phyloP scores from a whole-genome alignment of 2,329 filamentous ascomycete species.

The Corynespora cassiicola region DNA sequence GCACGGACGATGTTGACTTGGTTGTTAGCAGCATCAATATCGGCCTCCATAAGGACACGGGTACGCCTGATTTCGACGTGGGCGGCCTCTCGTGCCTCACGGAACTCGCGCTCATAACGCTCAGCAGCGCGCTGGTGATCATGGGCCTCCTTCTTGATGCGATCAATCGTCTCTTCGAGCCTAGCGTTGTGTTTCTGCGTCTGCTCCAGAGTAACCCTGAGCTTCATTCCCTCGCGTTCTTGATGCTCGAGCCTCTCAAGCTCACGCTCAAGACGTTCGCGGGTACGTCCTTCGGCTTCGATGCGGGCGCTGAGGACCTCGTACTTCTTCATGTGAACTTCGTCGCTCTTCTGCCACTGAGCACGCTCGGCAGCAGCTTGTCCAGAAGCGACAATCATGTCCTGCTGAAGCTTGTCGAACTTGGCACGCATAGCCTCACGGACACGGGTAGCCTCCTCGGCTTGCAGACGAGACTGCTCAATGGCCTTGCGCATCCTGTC shows the following conservation, averaged over 20 bases:
- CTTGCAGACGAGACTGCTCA: constrained; percentile 75
- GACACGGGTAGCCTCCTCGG: constrained; percentile 84
- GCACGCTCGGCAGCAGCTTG: constrained; percentile 86
- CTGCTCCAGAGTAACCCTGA: constrained; percentile 75
- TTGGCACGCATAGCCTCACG: constrained; percentile 85
- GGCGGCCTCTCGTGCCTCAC: constrained; percentile 81
- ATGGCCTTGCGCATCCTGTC: constrained; percentile 78
- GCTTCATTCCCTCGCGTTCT: constrained; percentile 78
- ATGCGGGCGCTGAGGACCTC: constrained; percentile 62
- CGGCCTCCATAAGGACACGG: constrained; percentile 77
- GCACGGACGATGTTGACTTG: constrained; percentile 84
- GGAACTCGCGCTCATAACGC: constrained; percentile 79
- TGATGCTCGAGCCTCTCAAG: constrained; percentile 55
- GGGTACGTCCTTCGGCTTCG: constrained; percentile 50
- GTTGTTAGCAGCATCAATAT: constrained; percentile 83
- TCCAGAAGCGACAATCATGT: constrained; percentile 79
- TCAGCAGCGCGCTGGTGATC: constrained; percentile 73
- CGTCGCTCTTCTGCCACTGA: constrained; percentile 72
- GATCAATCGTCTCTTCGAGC: constrained; percentile 64
- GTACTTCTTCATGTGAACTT: constrained; percentile 61
- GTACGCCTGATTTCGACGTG: constrained; percentile 82
- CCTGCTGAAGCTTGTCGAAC: constrained; percentile 83
- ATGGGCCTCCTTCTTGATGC: constrained; percentile 69
- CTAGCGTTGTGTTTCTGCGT: constrained; percentile 66
- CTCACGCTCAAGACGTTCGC: constrained; percentile 54